These are phyloP conservation scores for Porphyridium purpureum DNA, from an alignment of 23 red algal genomes.

Conservation along the genomic window DNA sequence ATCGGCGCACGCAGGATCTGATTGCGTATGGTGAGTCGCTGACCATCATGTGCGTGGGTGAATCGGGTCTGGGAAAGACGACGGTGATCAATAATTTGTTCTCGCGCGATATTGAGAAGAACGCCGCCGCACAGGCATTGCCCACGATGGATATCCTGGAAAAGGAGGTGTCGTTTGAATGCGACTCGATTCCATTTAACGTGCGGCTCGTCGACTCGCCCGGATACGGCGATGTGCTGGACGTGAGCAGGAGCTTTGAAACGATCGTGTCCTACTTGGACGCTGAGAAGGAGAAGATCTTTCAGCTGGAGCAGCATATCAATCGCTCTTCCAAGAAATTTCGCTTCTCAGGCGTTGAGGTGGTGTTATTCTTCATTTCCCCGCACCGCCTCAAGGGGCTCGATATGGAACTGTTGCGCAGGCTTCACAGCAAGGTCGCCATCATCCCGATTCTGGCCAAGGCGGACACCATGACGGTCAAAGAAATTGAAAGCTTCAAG, in stretches of 20 bases:
- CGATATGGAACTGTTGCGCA: constrained; percentile 4
- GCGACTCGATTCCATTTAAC: background rate
- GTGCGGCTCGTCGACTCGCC: constrained; percentile 4
- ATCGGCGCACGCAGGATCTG: constrained; percentile 1
- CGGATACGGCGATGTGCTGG: constrained; percentile 4
- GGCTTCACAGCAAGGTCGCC: background rate
- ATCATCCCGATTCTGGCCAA: constrained; percentile 7
- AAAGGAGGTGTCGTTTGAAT: background rate
- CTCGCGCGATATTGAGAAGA: no score
- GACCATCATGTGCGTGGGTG: constrained; percentile 7
- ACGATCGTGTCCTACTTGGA: background rate
- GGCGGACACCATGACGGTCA: constrained; percentile 7
- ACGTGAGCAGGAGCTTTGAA: constrained; percentile 2
- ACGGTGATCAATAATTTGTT: background rate
- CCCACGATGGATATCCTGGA: background rate
- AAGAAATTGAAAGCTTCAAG: background rate
- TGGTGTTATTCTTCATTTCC: constrained; percentile 4
- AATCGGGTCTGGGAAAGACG: constrained; percentile 3
- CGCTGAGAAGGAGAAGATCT: background rate
- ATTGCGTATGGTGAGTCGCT: constrained; percentile 1
- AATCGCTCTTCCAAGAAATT: background rate
- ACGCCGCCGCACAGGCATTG: no score
- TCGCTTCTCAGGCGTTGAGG: constrained; percentile 1
- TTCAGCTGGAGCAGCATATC: constrained; percentile 4
- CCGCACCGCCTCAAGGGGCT: constrained; percentile 8